These are phyloP conservation scores for Dryas alaskensis DNA, from an alignment of 306 rosid species.

Conservation along the genomic window DNA sequence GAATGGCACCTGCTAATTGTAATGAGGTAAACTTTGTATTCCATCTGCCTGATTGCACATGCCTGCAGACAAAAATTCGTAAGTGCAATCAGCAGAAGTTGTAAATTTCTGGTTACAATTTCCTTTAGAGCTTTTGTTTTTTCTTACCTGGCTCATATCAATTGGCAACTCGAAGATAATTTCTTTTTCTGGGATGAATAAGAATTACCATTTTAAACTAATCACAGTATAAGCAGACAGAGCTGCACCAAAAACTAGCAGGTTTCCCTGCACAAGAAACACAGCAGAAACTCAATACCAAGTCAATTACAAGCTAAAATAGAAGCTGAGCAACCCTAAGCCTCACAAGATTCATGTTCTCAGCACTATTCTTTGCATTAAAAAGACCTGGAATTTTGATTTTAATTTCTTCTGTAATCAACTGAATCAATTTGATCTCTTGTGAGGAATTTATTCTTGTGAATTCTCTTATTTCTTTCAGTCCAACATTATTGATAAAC, in stretches of 20 bases:
- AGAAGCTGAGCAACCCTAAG: not conserved
- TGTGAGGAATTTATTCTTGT: not conserved
- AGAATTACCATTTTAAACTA: not conserved
- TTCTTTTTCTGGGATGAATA: not conserved
- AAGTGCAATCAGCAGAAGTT: not conserved
- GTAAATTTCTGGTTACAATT: not conserved
- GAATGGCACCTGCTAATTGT: slow-evolving; percentile 37
- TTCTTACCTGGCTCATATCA: not conserved
- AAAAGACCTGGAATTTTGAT: not conserved
- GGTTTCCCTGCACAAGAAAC: not conserved
- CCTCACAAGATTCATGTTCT: not conserved
- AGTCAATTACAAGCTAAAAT: not conserved
- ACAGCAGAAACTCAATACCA: not conserved
- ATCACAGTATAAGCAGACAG: not conserved
- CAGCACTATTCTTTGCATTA: not conserved
- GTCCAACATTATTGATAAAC: too few relatives aligned
- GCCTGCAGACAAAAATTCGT: not conserved
- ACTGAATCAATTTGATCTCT: not conserved
- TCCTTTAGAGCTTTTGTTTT: not conserved
- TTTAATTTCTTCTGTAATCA: not conserved
- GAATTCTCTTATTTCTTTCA: too few relatives aligned
- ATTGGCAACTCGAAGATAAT: not conserved
- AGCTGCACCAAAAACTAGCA: not conserved
- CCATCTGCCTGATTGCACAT: not conserved
- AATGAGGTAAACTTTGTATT: not conserved